Base-by-base conservation (phyloP, 257 asterid species). In the Nicotiana paniculata region DNA sequence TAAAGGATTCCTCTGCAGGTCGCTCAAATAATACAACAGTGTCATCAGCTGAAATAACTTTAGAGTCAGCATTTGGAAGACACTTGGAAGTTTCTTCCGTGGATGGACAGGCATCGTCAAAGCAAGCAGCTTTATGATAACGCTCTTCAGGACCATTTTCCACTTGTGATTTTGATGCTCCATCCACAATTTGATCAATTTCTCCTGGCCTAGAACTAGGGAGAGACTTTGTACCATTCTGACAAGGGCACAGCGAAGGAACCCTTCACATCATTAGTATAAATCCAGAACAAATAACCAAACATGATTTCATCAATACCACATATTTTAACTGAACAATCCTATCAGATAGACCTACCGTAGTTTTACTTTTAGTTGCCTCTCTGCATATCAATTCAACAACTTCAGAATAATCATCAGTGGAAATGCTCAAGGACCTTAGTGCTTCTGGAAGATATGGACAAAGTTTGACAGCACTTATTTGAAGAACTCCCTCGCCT, bases 401-500 rank as follows among this genome's bases (percentile, higher is more conserved):
- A 77, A 77, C 80, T 66, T 85, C 83, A 12, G 78, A 65, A 72
- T 85, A 82, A 53, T 68, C 63, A 26, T 58, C 57, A 26, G 54
- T 39, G 53, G 54, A 37, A 65, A 68, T 28, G 6, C 72, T 59
- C 43, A 82, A 39, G 55, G 85, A 75, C 61, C 32, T 74, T 78
- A 80, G 61, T 69, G 82, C 84, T 54, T 57, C 37, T 37, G 61
- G 77, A 55, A 84, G 82, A 76, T 59, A 63, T 48, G 32, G 74
- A 33, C 57, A 59, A 62, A 84, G 82, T 75, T 84, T 77, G 33
- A 21, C 75, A 59, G 78, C 79, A 77, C 85, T 63, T 54, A 76
- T 72, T 37, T 35, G 28, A 32, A 84, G 51, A 62, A 81, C 82
- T 70, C 55, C 76, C 75, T 84, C 87, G 18, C 80, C 87, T 80